phyloP scores from a whole-genome alignment of 2,329 filamentous ascomycete genomes.

The Leptographium procerum region DNA sequence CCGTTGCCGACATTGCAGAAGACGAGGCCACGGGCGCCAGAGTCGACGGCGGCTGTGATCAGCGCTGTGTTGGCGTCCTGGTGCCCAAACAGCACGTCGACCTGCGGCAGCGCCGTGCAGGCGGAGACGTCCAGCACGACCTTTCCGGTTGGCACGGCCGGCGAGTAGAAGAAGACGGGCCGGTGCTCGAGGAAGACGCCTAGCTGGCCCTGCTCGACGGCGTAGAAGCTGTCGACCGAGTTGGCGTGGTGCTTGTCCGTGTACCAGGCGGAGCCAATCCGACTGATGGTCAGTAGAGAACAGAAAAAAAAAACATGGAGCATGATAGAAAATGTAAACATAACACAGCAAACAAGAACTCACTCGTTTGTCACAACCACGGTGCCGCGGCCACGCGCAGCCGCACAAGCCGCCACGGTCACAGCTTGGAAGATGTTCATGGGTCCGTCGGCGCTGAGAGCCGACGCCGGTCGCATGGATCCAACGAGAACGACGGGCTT shows the following conservation, averaged over 20 bases:
- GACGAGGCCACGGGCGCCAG: slow-evolving; percentile 42
- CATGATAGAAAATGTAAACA: neutral
- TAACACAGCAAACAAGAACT: neutral
- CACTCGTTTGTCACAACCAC: slow-evolving; percentile 49
- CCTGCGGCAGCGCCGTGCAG: slow-evolving; percentile 32
- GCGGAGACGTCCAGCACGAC: slow-evolving; percentile 27
- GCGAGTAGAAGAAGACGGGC: slow-evolving; percentile 47
- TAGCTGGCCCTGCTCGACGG: slow-evolving; percentile 42
- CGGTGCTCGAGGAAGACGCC: slow-evolving; percentile 46
- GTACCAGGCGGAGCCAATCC: slow-evolving; percentile 46
- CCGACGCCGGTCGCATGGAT: slow-evolving; percentile 52
- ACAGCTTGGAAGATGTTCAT: slow-evolving; percentile 49
- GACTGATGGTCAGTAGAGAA: slow-evolving; percentile 13
- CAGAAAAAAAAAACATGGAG: neutral
- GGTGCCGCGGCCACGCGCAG: slow-evolving; percentile 37
- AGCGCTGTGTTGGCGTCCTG: slow-evolving; percentile 38
- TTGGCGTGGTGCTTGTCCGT: slow-evolving; percentile 52
- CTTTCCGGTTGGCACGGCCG: slow-evolving; percentile 35
- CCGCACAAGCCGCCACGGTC: slow-evolving; percentile 36
- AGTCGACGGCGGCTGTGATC: slow-evolving; percentile 33
- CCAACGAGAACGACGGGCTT: slow-evolving; percentile 52
- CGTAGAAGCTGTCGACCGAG: slow-evolving; percentile 49
- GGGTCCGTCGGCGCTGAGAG: slow-evolving; percentile 50
- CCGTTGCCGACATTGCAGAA: slow-evolving; percentile 44
- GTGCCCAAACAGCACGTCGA: slow-evolving; percentile 45